Percentiles rank a stretch among this genome's conserved stretches.
These are phyloP conservation scores for Lepidium sativum DNA, from an alignment of 345 rosid species.

Conservation along the genomic window DNA sequence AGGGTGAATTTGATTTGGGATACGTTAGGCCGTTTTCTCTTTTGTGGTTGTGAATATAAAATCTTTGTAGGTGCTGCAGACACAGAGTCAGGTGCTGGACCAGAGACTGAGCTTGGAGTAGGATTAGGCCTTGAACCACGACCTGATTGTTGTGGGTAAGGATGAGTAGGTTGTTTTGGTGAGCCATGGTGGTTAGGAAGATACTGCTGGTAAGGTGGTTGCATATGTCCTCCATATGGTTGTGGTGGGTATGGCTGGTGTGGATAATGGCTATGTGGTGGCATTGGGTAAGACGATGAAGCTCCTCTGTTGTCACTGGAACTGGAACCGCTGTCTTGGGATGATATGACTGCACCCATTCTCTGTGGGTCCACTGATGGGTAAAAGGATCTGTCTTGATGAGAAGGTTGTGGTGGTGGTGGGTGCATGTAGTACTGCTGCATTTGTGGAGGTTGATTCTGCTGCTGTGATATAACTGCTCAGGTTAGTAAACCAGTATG, in stretches of 20 bases:
- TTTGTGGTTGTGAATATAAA: not conserved
- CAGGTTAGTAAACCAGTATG: slow-evolving; percentile 74
- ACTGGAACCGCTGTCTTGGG: slow-evolving; percentile 47
- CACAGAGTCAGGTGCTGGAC: slow-evolving; percentile 7
- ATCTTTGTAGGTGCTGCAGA: not conserved
- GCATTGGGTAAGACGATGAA: slow-evolving; percentile 37
- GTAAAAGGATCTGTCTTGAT: slow-evolving; percentile 60
- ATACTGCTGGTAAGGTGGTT: slow-evolving; percentile 60
- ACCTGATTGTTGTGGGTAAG: slow-evolving; percentile 30
- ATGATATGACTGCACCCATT: slow-evolving; percentile 78
- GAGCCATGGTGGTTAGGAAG: slow-evolving; percentile 39
- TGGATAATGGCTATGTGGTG: slow-evolving; percentile 19
- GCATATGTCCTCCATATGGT: slow-evolving; percentile 59
- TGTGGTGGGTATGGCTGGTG: slow-evolving; percentile 46
- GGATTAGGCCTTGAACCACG: slow-evolving; percentile 20
- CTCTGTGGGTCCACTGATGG: slow-evolving; percentile 97
- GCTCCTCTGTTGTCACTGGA: slow-evolving; percentile 43
- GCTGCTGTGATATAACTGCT: slow-evolving; percentile 83
- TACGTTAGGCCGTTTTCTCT: not conserved
- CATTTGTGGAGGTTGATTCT: slow-evolving; percentile 56
- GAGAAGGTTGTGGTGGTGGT: slow-evolving; percentile 29
- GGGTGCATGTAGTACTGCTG: slow-evolving; percentile 60
- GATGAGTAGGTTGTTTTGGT: slow-evolving; percentile 32
- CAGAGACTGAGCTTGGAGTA: slow-evolving; percentile 10
- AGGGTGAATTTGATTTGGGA: not conserved